Evolutionary conservation across 108 stramenopile genomes (phyloP).

Genomic region (Stephanodiscus minutulus): DNA sequence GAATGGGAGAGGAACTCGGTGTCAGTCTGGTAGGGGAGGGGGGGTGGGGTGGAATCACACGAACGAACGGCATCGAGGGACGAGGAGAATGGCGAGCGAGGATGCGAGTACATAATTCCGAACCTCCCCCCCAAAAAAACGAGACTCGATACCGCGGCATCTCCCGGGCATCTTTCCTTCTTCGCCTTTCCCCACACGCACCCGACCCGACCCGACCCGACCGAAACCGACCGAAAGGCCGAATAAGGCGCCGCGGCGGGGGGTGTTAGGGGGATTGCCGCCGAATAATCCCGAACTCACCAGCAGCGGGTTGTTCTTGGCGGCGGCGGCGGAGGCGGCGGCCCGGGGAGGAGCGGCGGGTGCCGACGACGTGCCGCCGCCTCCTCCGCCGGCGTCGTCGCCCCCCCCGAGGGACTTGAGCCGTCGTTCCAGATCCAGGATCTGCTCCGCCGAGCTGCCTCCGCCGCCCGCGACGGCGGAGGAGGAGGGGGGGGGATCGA

Average conservation of each 20-base stretch:
- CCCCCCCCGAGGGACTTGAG: slow-evolving; percentile 51
- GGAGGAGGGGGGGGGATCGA: neutral
- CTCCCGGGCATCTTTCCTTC: too few relatives aligned
- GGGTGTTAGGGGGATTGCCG: too few relatives aligned
- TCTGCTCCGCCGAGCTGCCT: slow-evolving; percentile 22
- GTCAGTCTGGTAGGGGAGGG: neutral
- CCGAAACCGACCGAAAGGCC: too few relatives aligned
- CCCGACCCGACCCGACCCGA: too few relatives aligned
- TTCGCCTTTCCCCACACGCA: too few relatives aligned
- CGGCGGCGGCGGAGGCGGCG: slow-evolving; percentile 32
- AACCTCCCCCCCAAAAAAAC: neutral
- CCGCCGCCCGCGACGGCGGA: neutral
- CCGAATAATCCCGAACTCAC: too few relatives aligned
- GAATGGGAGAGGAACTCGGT: neutral
- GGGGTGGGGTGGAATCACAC: neutral
- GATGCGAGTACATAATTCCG: too few relatives aligned
- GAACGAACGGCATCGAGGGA: neutral
- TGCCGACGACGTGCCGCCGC: neutral
- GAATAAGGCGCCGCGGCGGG: too few relatives aligned
- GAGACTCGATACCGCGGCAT: too few relatives aligned
- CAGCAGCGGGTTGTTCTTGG: slow-evolving; percentile 54
- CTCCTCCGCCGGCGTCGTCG: neutral
- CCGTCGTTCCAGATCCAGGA: slow-evolving; percentile 71
- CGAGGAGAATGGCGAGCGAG: too few relatives aligned
- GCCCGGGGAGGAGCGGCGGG: neutral